Base-by-base conservation (phyloP, 83 land plant genomes). In the Isoetes engelmannii region DNA sequence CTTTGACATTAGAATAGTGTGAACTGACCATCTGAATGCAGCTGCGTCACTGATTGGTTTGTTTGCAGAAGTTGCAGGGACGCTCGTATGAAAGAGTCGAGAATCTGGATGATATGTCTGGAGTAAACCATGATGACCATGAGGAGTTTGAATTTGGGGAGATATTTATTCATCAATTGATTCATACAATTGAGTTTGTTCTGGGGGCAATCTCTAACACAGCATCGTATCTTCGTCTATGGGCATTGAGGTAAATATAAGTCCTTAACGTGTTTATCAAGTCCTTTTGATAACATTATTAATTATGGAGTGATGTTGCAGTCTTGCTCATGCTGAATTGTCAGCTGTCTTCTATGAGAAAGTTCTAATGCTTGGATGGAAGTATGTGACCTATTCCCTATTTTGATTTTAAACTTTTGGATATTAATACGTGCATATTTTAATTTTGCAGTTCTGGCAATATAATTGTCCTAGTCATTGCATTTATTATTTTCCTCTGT, bases 111-210 rank as follows among this genome's bases (percentile, higher is more conserved):
- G 86, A 86, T 50, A 6, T 70, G 55, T 88, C 86, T 15, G 37
- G 37, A 28, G 37, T 28, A 28, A 28, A 28, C 37, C 89, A 76
- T 60, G 77, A 87, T 20, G 96, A 78, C 44, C 89, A 86, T 67
- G 99, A 91, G 64, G 96, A 95, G 70, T 95, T 95, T 78, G 89
- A 91, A 69, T 95, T 91, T 67, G 83, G 94, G 75, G 97, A 95
- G 74, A 81, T 92, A 56, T 85, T 95, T 78, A 97, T 92, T n/a
- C 99, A 95, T 64, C 97, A 28, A 28, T 28, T 28, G 37, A 28
- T 28, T 28, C 37, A 28, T 28, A 28, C 37, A 28, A 28, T 28
- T 28, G 37, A 28, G 0, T 28, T 28, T 0, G 37, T 28, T 28
- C 37, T 28, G 37, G 37, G 37, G 37, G 37, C 37, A 28, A 28